phyloP scores from a whole-genome alignment of 352 stramenopile species.

The Pythium monospermum region DNA sequence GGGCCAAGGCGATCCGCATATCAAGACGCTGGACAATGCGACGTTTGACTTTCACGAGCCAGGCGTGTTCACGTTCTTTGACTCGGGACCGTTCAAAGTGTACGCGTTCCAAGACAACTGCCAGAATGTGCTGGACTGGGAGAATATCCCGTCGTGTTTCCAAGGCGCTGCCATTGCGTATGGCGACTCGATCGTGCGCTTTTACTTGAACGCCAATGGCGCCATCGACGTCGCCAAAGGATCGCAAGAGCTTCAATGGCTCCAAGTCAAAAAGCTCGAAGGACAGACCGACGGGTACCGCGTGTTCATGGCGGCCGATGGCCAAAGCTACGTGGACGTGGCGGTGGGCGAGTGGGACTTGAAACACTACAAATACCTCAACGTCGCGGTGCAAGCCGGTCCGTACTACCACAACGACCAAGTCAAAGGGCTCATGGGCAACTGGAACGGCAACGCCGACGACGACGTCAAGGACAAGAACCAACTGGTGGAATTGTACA shows the following conservation, averaged over 20 bases:
- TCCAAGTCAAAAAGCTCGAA: background rate
- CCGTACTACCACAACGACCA: background rate
- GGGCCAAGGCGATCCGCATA: constrained; percentile 3
- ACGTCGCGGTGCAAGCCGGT: background rate
- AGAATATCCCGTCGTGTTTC: constrained; percentile 1
- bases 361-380: background rate
- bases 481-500: background rate
- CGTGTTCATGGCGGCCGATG: constrained; percentile 1
- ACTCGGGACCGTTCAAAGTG: constrained; percentile 2
- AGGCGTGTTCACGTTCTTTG: constrained; percentile 3
- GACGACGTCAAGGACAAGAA: constrained; percentile 1
- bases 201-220: background rate
- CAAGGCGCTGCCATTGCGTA: background rate
- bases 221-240: background rate
- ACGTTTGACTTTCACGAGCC: background rate
- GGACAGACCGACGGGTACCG: constrained; percentile 2
- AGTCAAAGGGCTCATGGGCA: constrained; percentile 3
- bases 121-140: background rate
- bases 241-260: background rate
- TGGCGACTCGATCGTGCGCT: constrained; percentile 7
- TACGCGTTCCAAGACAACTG: constrained; percentile 1
- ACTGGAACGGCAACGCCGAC: constrained; percentile 5
- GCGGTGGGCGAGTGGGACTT: background rate
- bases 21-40: constrained; percentile 1
- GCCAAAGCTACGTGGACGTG: constrained; percentile 4